A percentile compares a stretch with the other conserved stretches of the same genome.
phyloP scores from a whole-genome alignment of 108 stramenopile genomes.

The Nitzschia palea region DNA sequence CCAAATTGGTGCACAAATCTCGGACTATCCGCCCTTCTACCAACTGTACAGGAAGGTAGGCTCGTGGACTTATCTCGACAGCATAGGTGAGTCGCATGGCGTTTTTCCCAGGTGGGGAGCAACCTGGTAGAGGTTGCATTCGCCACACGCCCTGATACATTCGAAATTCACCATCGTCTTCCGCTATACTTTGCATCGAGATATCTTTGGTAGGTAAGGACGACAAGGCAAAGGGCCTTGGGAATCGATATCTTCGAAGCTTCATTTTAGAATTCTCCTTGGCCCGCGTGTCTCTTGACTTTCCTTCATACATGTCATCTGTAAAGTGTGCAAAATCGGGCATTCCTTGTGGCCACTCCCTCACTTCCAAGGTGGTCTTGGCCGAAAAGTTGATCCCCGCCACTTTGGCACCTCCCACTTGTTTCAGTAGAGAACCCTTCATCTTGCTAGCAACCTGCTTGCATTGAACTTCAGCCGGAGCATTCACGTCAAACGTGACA shows the following conservation, averaged over 20 bases:
- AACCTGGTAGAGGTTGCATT: conserved; percentile 87
- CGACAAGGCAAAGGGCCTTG: conserved; percentile 79
- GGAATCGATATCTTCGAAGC: conserved; percentile 74
- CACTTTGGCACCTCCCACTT: conserved; percentile 90
- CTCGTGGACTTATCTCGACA: conserved; percentile 84
- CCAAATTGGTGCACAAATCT: conserved; percentile 82
- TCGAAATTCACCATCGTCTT: conserved; percentile 89
- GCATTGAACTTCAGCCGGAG: conserved; percentile 56
- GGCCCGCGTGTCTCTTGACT: conserved; percentile 54
- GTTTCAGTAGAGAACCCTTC: conserved; percentile 75
- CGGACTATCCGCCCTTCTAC: conserved; percentile 82
- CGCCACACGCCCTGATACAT: conserved; percentile 93
- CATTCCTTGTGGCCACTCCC: conserved; percentile 85
- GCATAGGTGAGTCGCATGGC: conserved; percentile 91
- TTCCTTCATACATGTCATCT: conserved; percentile 69
- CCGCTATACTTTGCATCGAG: conserved; percentile 82
- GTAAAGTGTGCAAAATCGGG: conserved; percentile 78
- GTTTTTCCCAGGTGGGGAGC: conserved; percentile 61
- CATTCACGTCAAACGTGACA: conserved; percentile 17
- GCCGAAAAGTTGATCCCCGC: conserved; percentile 87
- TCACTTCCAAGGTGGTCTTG: conserved; percentile 74
- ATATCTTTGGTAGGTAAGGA: conserved; percentile 78
- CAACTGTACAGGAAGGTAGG: conserved; percentile 82
- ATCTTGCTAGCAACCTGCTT: conserved; percentile 45
- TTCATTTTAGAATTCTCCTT: conserved; percentile 46